Conservation (phyloP, 1,284 basidiomycete genomes). For the Rhizoctonia solani region DNA sequence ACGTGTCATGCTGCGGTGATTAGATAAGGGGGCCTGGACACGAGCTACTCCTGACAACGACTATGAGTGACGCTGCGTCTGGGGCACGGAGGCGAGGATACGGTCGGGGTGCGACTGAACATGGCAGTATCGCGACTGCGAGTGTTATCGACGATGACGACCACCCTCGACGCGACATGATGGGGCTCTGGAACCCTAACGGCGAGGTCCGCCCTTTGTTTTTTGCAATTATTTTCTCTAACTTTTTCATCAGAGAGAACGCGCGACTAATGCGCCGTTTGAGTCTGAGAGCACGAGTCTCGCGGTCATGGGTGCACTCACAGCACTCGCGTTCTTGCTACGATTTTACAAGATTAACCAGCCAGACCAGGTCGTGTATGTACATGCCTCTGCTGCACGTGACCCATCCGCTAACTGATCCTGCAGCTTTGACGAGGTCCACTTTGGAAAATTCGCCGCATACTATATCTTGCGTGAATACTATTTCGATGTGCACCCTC, state of each 20-base stretch:
- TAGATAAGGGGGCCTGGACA: not conserved
- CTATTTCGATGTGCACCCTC: slow-evolving; percentile 99
- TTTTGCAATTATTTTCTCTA: not conserved
- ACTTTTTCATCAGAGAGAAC: slow-evolving; percentile 6
- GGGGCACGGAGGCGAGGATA: slow-evolving; percentile 17
- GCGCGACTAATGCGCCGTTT: slow-evolving; percentile 32
- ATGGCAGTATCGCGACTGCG: slow-evolving; percentile 20
- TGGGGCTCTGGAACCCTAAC: slow-evolving; percentile 32
- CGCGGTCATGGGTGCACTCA: slow-evolving; percentile 54
- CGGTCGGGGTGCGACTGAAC: slow-evolving; percentile 27
- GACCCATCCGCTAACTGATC: not conserved
- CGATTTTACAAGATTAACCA: slow-evolving; percentile 94
- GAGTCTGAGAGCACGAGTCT: slow-evolving; percentile 34
- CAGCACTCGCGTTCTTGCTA: slow-evolving; percentile 73
- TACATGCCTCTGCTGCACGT: slow-evolving; percentile 39
- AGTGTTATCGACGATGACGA: slow-evolving; percentile 29
- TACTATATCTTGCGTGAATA: slow-evolving; percentile 91
- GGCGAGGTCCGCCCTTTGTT: slow-evolving; percentile 14
- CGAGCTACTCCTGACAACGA: not conserved
- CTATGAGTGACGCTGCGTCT: slow-evolving; percentile 16
- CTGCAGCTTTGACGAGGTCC: slow-evolving; percentile 91
- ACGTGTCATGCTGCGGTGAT: slow-evolving; percentile 17
- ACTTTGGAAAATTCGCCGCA: slow-evolving; percentile 93
- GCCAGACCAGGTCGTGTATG: slow-evolving; percentile 93
- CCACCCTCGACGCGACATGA: slow-evolving; percentile 11